These are phyloP conservation scores for Ramaria rubella DNA, from an alignment of 768 basidiomycete species.

Conservation along the genomic window DNA sequence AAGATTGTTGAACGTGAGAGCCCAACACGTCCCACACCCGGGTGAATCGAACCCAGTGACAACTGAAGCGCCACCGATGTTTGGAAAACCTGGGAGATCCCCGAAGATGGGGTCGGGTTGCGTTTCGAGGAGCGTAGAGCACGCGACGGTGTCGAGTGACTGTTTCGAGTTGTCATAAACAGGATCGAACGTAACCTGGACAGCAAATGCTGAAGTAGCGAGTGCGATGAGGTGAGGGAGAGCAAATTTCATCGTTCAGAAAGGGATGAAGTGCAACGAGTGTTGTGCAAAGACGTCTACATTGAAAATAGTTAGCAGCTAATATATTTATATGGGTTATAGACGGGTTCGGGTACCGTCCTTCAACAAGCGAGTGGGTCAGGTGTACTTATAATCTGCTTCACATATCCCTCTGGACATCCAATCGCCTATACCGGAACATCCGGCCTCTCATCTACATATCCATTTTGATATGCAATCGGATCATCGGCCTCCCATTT, in stretches of 20 bases:
- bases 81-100: slow-evolving; percentile 49
- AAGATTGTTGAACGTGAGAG: slow-evolving; percentile 38
- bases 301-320: too few species aligned
- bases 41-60: slow-evolving; percentile 46
- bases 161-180: slow-evolving; percentile 32
- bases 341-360: too few species aligned
- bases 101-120: slow-evolving; percentile 42
- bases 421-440: too few species aligned
- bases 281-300: background rate
- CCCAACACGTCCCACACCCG: slow-evolving; percentile 57
- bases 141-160: slow-evolving; percentile 9
- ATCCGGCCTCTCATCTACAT: too few species aligned
- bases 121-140: slow-evolving; percentile 8
- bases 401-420: too few species aligned
- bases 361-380: too few species aligned
- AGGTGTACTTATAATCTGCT: too few species aligned
- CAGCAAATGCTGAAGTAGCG: slow-evolving; percentile 10
- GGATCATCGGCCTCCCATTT: too few species aligned
- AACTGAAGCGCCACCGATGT: slow-evolving; percentile 50
- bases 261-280: background rate
- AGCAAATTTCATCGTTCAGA: background rate
- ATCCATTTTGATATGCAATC: too few species aligned
- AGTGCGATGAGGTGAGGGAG: slow-evolving; percentile 5
- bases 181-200: slow-evolving; percentile 37
- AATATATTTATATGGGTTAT: too few species aligned